Conservation (phyloP, 2,329 filamentous ascomycete species). For the Thyridium curvatum region DNA sequence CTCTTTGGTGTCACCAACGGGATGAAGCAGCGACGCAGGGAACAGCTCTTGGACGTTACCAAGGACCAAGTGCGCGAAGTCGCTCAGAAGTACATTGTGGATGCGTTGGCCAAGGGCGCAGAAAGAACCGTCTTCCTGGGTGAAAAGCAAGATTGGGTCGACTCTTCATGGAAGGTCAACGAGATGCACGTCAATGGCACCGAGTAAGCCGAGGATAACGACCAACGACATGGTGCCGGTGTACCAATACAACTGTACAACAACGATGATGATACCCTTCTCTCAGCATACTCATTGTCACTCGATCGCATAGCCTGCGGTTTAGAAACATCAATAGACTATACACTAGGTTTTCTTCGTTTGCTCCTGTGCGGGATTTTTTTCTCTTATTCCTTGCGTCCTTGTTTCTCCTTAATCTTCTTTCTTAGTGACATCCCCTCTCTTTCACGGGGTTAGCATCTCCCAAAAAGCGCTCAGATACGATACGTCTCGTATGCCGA, state of each 20-base stretch:
- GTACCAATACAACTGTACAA: conserved; percentile 6
- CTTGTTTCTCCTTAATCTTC: background rate
- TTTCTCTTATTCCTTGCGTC: background rate
- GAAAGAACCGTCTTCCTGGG: conserved; percentile 71
- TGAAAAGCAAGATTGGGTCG: conserved; percentile 74
- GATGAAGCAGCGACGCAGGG: conserved; percentile 80
- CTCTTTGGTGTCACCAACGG: conserved; percentile 77
- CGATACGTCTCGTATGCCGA: conserved; percentile 54
- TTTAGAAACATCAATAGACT: too few species aligned
- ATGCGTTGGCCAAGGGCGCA: conserved; percentile 51
- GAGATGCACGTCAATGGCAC: conserved; percentile 62
- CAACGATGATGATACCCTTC: conserved; percentile 27
- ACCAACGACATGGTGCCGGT: background rate
- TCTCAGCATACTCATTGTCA: conserved; percentile 11
- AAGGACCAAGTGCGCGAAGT: conserved; percentile 72
- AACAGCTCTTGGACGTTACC: conserved; percentile 80
- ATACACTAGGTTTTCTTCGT: too few species aligned
- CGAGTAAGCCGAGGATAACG: conserved; percentile 16
- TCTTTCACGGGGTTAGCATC: too few species aligned
- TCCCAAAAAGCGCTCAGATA: conserved; percentile 53
- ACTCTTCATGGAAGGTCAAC: conserved; percentile 65
- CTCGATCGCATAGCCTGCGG: too few species aligned
- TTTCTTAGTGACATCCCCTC: too few species aligned
- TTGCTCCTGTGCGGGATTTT: too few species aligned
- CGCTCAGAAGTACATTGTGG: conserved; percentile 76